Conservation (phyloP, 495 filamentous ascomycete genomes). For the Clavariopsis aquatica region DNA sequence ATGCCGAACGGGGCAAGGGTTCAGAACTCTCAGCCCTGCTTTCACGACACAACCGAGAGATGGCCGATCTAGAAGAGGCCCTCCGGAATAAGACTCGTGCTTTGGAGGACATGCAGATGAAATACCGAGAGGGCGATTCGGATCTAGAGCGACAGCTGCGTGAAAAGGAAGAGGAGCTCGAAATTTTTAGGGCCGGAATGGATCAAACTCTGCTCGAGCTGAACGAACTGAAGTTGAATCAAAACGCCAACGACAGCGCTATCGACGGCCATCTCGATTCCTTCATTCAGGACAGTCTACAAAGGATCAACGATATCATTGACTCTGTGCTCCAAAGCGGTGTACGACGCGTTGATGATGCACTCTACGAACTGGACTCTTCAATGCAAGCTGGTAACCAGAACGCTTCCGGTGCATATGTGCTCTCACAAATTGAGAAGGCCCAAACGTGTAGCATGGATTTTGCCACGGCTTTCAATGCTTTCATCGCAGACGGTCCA, state of each 20-base stretch:
- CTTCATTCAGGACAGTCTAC: conserved; percentile 76
- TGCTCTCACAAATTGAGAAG: conserved; percentile 95
- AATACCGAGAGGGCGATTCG: conserved; percentile 74
- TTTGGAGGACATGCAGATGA: conserved; percentile 78
- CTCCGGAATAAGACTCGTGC: conserved; percentile 84
- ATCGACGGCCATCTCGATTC: conserved; percentile 90
- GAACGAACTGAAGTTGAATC: conserved; percentile 68
- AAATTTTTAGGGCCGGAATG: conserved; percentile 95
- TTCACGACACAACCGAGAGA: conserved; percentile 92
- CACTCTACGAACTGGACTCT: conserved; percentile 94
- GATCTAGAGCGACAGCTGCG: conserved; percentile 81
- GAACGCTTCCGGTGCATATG: conserved; percentile 93
- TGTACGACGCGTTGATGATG: conserved; percentile 93
- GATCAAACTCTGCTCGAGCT: conserved; percentile 90
- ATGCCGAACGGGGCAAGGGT: conserved; percentile 87
- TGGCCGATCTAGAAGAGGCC: conserved; percentile 92
- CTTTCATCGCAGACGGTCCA: conserved; percentile 94
- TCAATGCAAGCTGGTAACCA: conserved; percentile 98
- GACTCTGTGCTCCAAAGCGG: conserved; percentile 94
- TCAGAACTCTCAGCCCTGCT: conserved; percentile 92
- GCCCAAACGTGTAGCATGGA: conserved; percentile 92
- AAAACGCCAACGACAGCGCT: conserved; percentile 76
- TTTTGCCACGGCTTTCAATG: conserved; percentile 96
- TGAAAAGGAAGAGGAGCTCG: conserved; percentile 95
- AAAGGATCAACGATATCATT: conserved; percentile 96